These are phyloP conservation scores for Botryotinia narcissicola DNA, from an alignment of 2,329 filamentous ascomycete genomes.

Conservation along the genomic window DNA sequence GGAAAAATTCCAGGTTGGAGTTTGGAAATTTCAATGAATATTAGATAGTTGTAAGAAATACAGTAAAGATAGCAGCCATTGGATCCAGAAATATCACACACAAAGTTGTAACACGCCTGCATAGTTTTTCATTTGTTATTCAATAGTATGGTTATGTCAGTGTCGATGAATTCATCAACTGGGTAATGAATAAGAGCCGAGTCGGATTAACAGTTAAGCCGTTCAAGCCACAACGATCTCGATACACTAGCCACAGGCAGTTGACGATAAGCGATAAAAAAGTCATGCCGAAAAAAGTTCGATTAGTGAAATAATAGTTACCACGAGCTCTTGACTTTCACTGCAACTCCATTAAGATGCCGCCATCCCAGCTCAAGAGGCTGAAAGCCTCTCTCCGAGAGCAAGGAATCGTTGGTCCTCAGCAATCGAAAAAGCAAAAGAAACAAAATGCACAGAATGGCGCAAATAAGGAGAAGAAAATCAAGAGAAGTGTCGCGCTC, in stretches of 20 bases:
- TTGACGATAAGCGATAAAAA: constrained; percentile 15
- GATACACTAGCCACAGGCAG: neutral
- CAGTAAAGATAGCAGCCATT: neutral
- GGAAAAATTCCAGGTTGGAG: neutral
- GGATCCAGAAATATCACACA: neutral
- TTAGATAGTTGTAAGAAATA: neutral
- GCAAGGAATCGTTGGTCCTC: constrained; percentile 84
- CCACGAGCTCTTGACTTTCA: neutral
- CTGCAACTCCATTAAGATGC: constrained; percentile 56
- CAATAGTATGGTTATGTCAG: neutral
- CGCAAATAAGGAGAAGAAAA: constrained; percentile 66
- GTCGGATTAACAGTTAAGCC: neutral
- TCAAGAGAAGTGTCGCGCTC: constrained; percentile 74
- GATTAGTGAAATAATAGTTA: neutral
- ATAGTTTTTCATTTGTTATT: neutral
- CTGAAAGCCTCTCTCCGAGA: constrained; percentile 88
- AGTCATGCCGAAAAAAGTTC: constrained; percentile 10
- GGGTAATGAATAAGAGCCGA: neutral
- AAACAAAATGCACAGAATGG: constrained; percentile 68
- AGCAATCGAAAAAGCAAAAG: constrained; percentile 93
- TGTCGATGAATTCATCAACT: neutral
- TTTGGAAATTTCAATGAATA: neutral
- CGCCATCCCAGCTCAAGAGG: constrained; percentile 93
- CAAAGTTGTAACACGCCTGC: neutral
- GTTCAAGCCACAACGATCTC: neutral